Evolutionary conservation across 1,284 basidiomycete species (phyloP).

Genomic region (Inonotus hispidus): DNA sequence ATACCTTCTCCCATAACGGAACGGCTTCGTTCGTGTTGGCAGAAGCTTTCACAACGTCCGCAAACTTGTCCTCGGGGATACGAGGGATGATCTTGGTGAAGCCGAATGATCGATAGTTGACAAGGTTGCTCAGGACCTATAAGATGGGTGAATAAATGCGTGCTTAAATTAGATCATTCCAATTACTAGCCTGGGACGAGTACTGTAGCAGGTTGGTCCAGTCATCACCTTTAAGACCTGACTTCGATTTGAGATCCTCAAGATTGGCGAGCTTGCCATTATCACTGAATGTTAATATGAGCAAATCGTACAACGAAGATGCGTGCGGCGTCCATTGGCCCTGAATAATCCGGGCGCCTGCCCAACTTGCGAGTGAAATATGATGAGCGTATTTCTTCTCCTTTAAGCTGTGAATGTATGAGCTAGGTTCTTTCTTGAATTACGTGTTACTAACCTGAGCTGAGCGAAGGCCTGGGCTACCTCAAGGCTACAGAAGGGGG

Average conservation of each 20-base stretch:
- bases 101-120: constrained; percentile 76
- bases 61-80: constrained; percentile 53
- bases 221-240: constrained; percentile 50
- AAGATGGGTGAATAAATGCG: constrained; percentile 13
- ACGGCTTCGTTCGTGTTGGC: constrained; percentile 49
- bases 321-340: constrained; percentile 71
- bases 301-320: constrained; percentile 58
- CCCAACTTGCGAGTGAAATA: constrained; percentile 68
- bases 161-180: background rate
- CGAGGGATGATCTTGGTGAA: constrained; percentile 82
- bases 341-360: constrained; percentile 76
- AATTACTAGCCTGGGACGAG: constrained; percentile 52
- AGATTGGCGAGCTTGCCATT: constrained; percentile 56
- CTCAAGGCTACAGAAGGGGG: constrained; percentile 18
- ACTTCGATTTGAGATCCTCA: constrained; percentile 42
- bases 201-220: constrained; percentile 72
- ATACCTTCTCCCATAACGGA: constrained; percentile 58
- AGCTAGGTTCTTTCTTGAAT: background rate
- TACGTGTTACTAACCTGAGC: constrained; percentile 15
- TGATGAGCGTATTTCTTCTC: constrained; percentile 78
- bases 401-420: constrained; percentile 40
- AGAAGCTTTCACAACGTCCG: constrained; percentile 54
- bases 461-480: constrained; percentile 13
- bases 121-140: constrained; percentile 70
- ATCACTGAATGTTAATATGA: constrained; percentile 63